Evolutionary conservation across 2,329 filamentous ascomycete genomes (phyloP).

Genomic region (Ascochyta koolunga): DNA sequence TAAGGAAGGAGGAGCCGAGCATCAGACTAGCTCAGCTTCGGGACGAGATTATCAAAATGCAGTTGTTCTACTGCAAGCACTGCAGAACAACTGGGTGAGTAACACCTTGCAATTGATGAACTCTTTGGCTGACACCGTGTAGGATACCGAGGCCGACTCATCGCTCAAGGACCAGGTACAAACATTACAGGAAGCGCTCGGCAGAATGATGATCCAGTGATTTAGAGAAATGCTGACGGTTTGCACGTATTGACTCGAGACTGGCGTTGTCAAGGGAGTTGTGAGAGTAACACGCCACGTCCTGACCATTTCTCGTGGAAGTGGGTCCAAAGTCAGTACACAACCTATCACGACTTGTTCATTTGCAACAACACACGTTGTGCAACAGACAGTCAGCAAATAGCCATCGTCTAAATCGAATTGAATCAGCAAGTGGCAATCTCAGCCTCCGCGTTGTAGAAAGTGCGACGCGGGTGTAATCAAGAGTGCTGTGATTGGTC

Average conservation of each 20-base stretch:
- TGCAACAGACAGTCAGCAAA: slow-evolving; percentile 25
- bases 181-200: slow-evolving; percentile 29
- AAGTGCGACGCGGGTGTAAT: slow-evolving; percentile 31
- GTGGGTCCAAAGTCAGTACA: slow-evolving; percentile 5
- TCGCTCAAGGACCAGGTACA: slow-evolving; percentile 31
- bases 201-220: slow-evolving; percentile 29
- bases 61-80: slow-evolving; percentile 43
- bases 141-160: slow-evolving; percentile 33
- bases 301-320: not conserved
- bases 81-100: slow-evolving; percentile 43
- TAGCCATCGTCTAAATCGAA: slow-evolving; percentile 21
- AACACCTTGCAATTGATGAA: not conserved
- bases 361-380: slow-evolving; percentile 8
- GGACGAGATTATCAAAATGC: slow-evolving; percentile 45
- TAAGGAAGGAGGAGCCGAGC: slow-evolving; percentile 29
- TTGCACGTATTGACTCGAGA: not conserved
- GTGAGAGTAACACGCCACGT: slow-evolving; percentile 5
- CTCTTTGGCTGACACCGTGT: slow-evolving; percentile 17
- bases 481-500: slow-evolving; percentile 39
- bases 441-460: slow-evolving; percentile 17
- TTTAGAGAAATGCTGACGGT: not conserved
- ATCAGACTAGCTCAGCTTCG: slow-evolving; percentile 27
- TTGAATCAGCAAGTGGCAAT: slow-evolving; percentile 35
- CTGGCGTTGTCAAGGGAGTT: not conserved
- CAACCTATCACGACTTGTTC: slow-evolving; percentile 9